These are phyloP conservation scores for Musa troglodytarum DNA, from an alignment of 176 grass and related monocot species.

Conservation along the genomic window DNA sequence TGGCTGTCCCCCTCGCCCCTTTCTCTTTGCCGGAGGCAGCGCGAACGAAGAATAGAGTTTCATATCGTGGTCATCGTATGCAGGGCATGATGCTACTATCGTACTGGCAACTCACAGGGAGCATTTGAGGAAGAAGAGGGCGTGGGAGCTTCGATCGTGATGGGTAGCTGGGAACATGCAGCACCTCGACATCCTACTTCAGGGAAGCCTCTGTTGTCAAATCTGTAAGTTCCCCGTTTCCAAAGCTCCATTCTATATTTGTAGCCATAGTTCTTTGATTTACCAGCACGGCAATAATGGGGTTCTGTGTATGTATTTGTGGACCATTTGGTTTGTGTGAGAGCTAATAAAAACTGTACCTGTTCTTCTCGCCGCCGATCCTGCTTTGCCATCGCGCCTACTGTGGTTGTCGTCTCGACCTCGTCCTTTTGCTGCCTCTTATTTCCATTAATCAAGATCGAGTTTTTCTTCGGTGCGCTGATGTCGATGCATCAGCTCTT, in stretches of 20 bases:
- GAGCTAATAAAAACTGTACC: conserved; percentile 6
- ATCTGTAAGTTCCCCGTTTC: conserved; percentile 1
- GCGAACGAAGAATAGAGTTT: not conserved
- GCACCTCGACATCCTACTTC: not conserved
- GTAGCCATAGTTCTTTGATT: conserved; percentile 4
- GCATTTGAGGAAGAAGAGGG: not conserved
- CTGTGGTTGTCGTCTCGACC: no score
- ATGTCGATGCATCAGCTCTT: no score
- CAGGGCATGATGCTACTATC: not conserved
- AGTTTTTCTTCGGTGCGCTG: no score
- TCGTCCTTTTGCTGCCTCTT: no score
- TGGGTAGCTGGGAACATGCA: not conserved
- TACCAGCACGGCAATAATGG: conserved; percentile 6
- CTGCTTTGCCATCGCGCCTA: not conserved
- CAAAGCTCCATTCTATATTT: conserved; percentile 11
- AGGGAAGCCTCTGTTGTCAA: not conserved
- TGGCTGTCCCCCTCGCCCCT: no score
- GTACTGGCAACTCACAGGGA: not conserved
- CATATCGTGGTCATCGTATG: not conserved
- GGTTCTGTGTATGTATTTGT: conserved; percentile 14
- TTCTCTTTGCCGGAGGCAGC: not conserved
- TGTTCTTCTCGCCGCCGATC: not conserved
- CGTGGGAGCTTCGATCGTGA: not conserved
- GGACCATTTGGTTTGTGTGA: conserved; percentile 14
- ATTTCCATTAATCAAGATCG: no score